phyloP scores from a whole-genome alignment of 176 grass and related monocot species.

The Oropetium thomaeum region DNA sequence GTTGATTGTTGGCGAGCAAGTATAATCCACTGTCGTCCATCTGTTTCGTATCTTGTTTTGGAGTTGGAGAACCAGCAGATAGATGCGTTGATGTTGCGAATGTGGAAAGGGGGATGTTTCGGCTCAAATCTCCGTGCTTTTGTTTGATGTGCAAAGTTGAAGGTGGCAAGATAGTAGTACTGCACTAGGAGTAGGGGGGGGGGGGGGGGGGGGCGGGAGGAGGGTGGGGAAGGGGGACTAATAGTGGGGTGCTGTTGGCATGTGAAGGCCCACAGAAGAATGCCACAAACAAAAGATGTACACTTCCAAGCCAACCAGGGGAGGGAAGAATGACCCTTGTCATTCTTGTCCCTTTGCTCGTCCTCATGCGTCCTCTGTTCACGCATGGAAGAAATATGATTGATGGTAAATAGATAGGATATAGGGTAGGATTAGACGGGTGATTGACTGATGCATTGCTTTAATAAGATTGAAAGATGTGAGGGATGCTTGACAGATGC shows the following conservation, averaged over 20 bases:
- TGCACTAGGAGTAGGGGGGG: too few species aligned
- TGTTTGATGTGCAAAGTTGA: slow-evolving; percentile 35
- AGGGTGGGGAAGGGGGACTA: slow-evolving; percentile 24
- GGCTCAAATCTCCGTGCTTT: slow-evolving; percentile 2
- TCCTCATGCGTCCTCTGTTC: slow-evolving; percentile 40
- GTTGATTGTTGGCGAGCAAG: slow-evolving; percentile 18
- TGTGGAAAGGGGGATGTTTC: slow-evolving; percentile 21
- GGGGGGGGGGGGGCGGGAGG: too few species aligned
- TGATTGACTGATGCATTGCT: slow-evolving; percentile 38
- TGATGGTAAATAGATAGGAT: slow-evolving; percentile 28
- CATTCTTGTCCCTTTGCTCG: slow-evolving; percentile 68
- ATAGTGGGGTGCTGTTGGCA: slow-evolving; percentile 38
- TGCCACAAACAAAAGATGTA: slow-evolving; percentile 40
- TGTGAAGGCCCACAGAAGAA: slow-evolving; percentile 58
- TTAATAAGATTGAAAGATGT: slow-evolving; percentile 46
- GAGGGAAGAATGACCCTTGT: slow-evolving; percentile 71
- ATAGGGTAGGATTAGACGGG: slow-evolving; percentile 38
- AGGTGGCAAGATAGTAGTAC: background rate
- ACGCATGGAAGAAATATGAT: background rate
- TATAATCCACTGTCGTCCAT: background rate
- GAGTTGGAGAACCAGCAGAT: slow-evolving; percentile 4
- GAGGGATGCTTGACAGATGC: slow-evolving; percentile 54
- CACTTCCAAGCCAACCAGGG: slow-evolving; percentile 38
- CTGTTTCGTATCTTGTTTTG: too few species aligned
- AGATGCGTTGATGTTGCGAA: background rate